Evolutionary conservation across 306 rosid species (phyloP).

Genomic region (Quercus ilex): DNA sequence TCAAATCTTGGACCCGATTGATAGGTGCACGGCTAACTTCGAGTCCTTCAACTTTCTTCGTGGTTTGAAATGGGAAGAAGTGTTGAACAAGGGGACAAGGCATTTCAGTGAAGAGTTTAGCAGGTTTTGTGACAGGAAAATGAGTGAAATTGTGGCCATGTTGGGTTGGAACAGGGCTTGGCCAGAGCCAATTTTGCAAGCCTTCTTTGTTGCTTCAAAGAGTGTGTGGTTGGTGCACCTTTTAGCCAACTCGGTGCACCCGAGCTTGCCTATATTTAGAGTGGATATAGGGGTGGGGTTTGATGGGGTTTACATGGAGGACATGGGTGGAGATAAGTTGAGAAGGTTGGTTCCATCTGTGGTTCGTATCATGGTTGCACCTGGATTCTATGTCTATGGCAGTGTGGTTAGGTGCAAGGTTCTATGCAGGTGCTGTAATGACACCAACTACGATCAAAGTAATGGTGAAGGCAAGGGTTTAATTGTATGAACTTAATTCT

Average conservation of each 20-base stretch:
- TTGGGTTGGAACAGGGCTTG: constrained; percentile 96
- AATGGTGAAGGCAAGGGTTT: constrained; percentile 20
- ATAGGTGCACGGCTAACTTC: constrained; percentile 51
- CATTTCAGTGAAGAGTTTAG: constrained; percentile 96
- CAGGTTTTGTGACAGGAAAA: constrained; percentile 82
- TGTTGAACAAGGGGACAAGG: constrained; percentile 82
- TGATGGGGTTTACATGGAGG: constrained; percentile 90
- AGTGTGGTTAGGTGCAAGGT: constrained; percentile 88
- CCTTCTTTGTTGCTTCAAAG: constrained; percentile 83
- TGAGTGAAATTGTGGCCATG: constrained; percentile 90
- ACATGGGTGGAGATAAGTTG: constrained; percentile 70
- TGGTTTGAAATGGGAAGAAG: constrained; percentile 84
- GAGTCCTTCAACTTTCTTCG: constrained; percentile 48
- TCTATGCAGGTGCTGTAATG: constrained; percentile 66
- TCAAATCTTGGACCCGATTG: constrained; percentile 57
- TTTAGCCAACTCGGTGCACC: constrained; percentile 74
- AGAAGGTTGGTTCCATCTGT: constrained; percentile 47
- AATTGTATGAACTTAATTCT: background rate
- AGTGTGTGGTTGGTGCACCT: constrained; percentile 85
- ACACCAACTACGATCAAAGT: background rate
- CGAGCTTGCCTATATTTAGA: constrained; percentile 63
- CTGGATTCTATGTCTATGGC: constrained; percentile 83
- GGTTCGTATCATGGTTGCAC: constrained; percentile 83
- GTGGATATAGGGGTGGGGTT: constrained; percentile 56
- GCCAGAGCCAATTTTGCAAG: constrained; percentile 87